Conservation (phyloP, 139 green algal genomes). For the Coelastrella sp. region DNA sequence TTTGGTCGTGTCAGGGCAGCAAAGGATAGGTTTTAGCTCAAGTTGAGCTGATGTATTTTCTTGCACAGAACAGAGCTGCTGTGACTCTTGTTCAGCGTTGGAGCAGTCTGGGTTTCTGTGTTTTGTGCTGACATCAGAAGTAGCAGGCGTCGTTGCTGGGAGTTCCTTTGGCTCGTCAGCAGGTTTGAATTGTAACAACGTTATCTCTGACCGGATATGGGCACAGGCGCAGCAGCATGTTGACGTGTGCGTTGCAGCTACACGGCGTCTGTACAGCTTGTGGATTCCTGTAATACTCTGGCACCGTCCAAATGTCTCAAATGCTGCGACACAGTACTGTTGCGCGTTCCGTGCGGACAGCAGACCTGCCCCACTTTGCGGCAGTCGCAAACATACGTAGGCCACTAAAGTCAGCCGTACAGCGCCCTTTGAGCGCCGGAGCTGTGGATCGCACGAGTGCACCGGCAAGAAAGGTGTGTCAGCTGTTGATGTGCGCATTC, state of each 20-base stretch:
- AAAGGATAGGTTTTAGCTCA: constrained; percentile 82
- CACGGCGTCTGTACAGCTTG: no score
- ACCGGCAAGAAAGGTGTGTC: no score
- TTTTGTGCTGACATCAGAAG: not conserved
- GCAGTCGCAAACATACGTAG: not conserved
- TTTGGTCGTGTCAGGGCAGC: constrained; percentile 80
- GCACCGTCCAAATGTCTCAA: not conserved
- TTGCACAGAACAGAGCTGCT: no score
- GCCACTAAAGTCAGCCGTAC: not conserved
- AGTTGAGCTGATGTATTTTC: no score
- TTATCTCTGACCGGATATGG: no score
- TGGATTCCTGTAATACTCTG: not conserved
- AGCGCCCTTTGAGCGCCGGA: not conserved
- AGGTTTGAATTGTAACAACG: no score
- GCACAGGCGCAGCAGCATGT: no score
- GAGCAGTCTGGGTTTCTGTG: not conserved
- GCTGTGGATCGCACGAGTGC: no score
- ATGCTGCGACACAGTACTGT: not conserved
- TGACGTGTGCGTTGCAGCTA: no score
- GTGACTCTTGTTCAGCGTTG: not conserved
- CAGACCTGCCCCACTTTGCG: not conserved
- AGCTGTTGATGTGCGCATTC: no score
- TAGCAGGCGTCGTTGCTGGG: no score
- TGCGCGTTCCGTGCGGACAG: not conserved
- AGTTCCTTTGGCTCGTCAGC: no score